Percentiles rank a stretch among this genome's conserved stretches.
Conservation (phyloP, 768 basidiomycete species). For the Serendipita sp. region DNA sequence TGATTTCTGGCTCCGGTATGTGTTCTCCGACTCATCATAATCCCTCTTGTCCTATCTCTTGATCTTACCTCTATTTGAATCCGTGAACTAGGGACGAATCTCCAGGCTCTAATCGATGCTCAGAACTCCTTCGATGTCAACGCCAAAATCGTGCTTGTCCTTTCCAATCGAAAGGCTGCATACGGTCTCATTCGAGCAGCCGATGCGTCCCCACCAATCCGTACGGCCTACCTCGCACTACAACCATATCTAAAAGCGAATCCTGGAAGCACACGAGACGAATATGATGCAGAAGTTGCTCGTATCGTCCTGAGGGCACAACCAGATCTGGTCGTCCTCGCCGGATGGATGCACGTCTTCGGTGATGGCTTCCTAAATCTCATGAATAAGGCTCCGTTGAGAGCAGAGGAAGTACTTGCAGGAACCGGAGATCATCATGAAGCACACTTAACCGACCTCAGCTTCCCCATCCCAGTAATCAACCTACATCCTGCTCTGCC, state of each 20-base stretch:
- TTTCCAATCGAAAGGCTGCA: constrained; percentile 86
- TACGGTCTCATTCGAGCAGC: constrained; percentile 76
- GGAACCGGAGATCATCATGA: neutral
- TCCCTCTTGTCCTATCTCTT: neutral
- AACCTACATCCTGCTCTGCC: constrained; percentile 95
- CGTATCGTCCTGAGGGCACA: constrained; percentile 39
- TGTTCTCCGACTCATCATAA: constrained; percentile 8
- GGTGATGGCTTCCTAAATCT: constrained; percentile 65
- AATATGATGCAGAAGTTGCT: constrained; percentile 78
- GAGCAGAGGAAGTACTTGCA: constrained; percentile 10
- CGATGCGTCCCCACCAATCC: constrained; percentile 56
- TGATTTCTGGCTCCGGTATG: constrained; percentile 53
- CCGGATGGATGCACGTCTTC: constrained; percentile 98
- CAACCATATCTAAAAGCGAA: constrained; percentile 67
- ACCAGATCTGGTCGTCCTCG: constrained; percentile 85
- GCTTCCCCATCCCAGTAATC: constrained; percentile 58
- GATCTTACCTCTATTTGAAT: neutral
- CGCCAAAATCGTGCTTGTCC: constrained; percentile 59
- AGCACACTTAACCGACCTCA: neutral
- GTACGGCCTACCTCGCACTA: constrained; percentile 67
- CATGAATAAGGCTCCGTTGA: constrained; percentile 18
- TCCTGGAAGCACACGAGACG: constrained; percentile 55
- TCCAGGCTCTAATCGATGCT: constrained; percentile 91
- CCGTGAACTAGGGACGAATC: constrained; percentile 92
- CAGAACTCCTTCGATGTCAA: constrained; percentile 36